Percentiles rank a stretch among this genome's conserved stretches.
Evolutionary conservation across 2,329 filamentous ascomycete species (phyloP).

Genomic region (Cadophora luteo-olivacea): DNA sequence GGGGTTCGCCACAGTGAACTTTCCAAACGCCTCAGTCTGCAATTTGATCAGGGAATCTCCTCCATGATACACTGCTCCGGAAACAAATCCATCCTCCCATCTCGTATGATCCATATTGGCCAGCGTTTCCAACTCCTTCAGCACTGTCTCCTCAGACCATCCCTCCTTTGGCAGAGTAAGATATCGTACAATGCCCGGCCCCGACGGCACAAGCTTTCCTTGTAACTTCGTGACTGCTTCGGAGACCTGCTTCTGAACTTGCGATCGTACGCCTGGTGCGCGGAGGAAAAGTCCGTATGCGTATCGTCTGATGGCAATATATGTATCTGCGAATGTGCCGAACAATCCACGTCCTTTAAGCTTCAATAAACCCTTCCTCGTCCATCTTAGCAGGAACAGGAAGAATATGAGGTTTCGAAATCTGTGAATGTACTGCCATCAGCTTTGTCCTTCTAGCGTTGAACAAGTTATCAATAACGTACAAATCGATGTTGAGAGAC

Average conservation of each 20-base stretch:
- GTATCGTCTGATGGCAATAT: conserved; percentile 72
- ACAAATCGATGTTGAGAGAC: conserved; percentile 73
- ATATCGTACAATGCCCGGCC: conserved; percentile 74
- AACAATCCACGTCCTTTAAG: conserved; percentile 87
- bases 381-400: conserved; percentile 84
- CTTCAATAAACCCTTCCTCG: conserved; percentile 80
- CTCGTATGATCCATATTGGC: conserved; percentile 89
- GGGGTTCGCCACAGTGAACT: conserved; percentile 94
- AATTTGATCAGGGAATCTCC: conserved; percentile 81
- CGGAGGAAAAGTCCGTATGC: conserved; percentile 87
- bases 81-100: conserved; percentile 96
- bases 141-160: conserved; percentile 79
- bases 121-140: conserved; percentile 79
- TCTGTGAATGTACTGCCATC: too few relatives aligned
- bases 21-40: conserved; percentile 91
- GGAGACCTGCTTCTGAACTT: conserved; percentile 84
- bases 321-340: conserved; percentile 78
- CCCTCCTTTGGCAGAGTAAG: conserved; percentile 82
- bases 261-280: conserved; percentile 82
- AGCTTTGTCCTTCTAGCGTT: too few relatives aligned
- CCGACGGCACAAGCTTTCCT: conserved; percentile 78
- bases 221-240: conserved; percentile 83
- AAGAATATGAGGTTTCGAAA: conserved; percentile 88
- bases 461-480: too few relatives aligned
- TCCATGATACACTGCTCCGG: conserved; percentile 95